Evolutionary conservation across 495 filamentous ascomycete genomes (phyloP), one percentile per base, ranked within the genome.

Genomic region (Penicillium psychrofluorescens): DNA sequence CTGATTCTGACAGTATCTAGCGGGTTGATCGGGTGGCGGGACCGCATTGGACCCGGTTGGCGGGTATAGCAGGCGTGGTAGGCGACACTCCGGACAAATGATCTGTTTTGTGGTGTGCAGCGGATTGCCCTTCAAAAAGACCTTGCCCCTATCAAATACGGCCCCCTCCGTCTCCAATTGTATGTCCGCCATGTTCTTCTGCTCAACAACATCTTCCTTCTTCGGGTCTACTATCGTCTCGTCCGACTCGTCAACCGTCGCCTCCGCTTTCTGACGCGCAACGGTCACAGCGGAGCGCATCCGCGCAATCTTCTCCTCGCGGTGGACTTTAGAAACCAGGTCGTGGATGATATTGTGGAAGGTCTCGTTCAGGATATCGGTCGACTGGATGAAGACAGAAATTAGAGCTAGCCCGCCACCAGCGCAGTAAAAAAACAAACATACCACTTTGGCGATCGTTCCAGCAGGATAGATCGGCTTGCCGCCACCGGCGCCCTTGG

Each of bases 321-420:
- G 81, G 58, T 88, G 84, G 28, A 78, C 79, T 51, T 85, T 80
- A 46, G 84, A 70, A 42, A 86, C 66, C 38, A 85, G 66, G 41
- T 86, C 83, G 53, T 84, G 80, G 32, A 88, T 74, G 47, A 86
- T 80, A 55, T 86, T 86, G 64, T 85, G 81, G 49, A 86, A 68
- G 12, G 82, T 64, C 53, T 84, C 81, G 46, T 88, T 81, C 38
- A 86, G 61, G 22, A 86, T 75, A 11, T 70, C 76, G 37, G 68
- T 64, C 11, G 69, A 65, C 69, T 73, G 39, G 15, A 28, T 8
- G 14, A 27, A 2, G 10, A 43, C 45, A 41, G 49, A 30, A 30
- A 35, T 56, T 41, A 50, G 28, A 40, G 36, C n/a, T 22, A 34
- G 36, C 22, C 36, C 9, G 29, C 11, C n/a, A 40, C 13, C 32